Base-by-base conservation (phyloP, 2,329 filamentous ascomycete species). In the Fusarium dlaminii region DNA sequence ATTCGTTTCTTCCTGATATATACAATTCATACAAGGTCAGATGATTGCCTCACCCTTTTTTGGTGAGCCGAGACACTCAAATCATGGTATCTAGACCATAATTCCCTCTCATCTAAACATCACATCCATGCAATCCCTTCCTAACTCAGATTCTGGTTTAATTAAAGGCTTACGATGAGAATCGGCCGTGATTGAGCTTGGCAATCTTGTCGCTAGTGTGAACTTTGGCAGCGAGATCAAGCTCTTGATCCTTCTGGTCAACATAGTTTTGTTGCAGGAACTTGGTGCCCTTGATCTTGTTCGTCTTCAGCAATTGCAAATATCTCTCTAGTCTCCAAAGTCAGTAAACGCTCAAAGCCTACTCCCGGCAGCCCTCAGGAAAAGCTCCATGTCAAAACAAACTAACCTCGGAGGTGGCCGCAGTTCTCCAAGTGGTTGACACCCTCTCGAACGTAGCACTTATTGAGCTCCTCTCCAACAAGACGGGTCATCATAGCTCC, bases 351-450 rank as follows among this genome's bases (percentile, higher is more conserved):
- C 48, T 61, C 67, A 37, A 40, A 36, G 58, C 45, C 29, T 46
- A 43, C 34, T 30, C 40, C 34, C 39, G 48, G 45, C 30, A 49
- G 34, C 56, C 63, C 46, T 55, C 56, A 37, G 42, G 30, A 29
- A 39, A 58, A 64, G 52, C 66, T 60, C 14, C 37, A 54, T 59
- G 22, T 43, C 39, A 37, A 29, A 24, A 14, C 52, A 57, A 57
- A 86, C 92, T 87, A 82, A 96, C 94, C 93, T 92, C 94, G 88
- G 84, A 96, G 83, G 79, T 89, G 86, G 75, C 93, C 93, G 83
- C 94, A 96, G 86, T 96, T 96, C 88, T 96, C 94, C 82, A 96
- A 84, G 82, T 96, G 94, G 83, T 96, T 96, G 75, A 95, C 93
- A 64, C 94, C 94, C 84, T 96, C 93, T 77, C 90, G 88, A 83